Conservation (phyloP, 2,329 filamentous ascomycete species). For the Ophiognomonia clavigignenti-juglandacearum region DNA sequence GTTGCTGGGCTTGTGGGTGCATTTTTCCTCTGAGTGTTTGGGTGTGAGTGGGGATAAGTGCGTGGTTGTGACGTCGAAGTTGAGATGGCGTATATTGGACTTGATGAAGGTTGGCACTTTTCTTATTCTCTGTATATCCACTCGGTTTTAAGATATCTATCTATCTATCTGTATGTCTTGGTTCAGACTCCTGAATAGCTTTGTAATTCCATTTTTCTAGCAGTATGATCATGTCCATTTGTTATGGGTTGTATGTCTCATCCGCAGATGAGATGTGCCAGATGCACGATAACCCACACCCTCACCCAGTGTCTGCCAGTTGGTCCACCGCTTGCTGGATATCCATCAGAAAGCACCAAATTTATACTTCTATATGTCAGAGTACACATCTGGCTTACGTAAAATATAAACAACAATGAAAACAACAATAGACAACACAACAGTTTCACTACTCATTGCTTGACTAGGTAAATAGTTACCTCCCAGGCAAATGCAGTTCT, state of each 20-base stretch:
- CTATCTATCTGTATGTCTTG: neutral
- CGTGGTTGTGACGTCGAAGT: too few relatives aligned
- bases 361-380: too few relatives aligned
- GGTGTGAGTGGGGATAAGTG: neutral
- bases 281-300: neutral
- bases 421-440: too few relatives aligned
- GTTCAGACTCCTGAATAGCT: neutral
- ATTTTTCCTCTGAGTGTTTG: neutral
- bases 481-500: too few relatives aligned
- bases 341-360: neutral
- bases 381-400: too few relatives aligned
- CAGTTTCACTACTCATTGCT: too few relatives aligned
- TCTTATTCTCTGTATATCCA: neutral
- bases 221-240: neutral
- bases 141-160: neutral
- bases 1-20: neutral
- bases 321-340: neutral
- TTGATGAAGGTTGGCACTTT: neutral
- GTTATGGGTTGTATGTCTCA: too few relatives aligned
- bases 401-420: too few relatives aligned
- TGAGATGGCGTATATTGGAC: too few relatives aligned
- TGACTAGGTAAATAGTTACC: too few relatives aligned
- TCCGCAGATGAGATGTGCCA: neutral
- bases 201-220: neutral
- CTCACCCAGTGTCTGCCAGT: too few relatives aligned